These are phyloP conservation scores for Gonium pectorale DNA, from an alignment of 139 green algal genomes.

Conservation along the genomic window DNA sequence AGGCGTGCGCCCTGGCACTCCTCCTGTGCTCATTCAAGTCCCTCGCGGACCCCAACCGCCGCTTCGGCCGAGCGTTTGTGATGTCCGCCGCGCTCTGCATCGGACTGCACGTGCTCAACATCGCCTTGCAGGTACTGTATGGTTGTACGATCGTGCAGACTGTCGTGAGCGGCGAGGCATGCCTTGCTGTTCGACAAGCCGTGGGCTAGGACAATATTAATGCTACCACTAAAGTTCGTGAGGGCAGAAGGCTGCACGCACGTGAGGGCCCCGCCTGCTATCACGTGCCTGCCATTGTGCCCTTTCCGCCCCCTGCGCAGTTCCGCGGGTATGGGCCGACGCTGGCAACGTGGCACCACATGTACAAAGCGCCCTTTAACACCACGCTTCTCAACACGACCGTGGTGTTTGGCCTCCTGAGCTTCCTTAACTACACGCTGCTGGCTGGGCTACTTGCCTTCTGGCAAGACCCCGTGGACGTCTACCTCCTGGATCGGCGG, in stretches of 20 bases:
- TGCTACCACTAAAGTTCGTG: no score
- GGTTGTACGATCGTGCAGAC: no score
- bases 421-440: constrained; percentile 14
- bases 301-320: background rate
- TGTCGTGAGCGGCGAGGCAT: no score
- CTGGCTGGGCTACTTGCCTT: constrained; percentile 36
- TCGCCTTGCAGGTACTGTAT: constrained; percentile 56
- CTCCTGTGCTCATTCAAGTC: constrained; percentile 48
- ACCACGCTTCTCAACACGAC: constrained; percentile 12
- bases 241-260: no score
- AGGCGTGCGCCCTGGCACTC: constrained; percentile 27
- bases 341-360: constrained; percentile 11
- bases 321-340: constrained; percentile 29
- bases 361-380: constrained; percentile 9
- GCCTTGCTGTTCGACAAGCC: no score
- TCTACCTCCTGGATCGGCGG: constrained; percentile 28
- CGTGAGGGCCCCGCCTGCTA: no score
- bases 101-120: constrained; percentile 54
- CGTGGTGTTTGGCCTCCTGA: constrained; percentile 6
- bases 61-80: constrained; percentile 48
- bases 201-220: no score
- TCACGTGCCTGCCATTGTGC: no score
- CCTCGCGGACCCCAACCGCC: constrained; percentile 37
- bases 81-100: constrained; percentile 37
- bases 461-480: constrained; percentile 25